These are phyloP conservation scores for Trifolium fragiferum DNA, from an alignment of 306 rosid genomes.

Conservation along the genomic window DNA sequence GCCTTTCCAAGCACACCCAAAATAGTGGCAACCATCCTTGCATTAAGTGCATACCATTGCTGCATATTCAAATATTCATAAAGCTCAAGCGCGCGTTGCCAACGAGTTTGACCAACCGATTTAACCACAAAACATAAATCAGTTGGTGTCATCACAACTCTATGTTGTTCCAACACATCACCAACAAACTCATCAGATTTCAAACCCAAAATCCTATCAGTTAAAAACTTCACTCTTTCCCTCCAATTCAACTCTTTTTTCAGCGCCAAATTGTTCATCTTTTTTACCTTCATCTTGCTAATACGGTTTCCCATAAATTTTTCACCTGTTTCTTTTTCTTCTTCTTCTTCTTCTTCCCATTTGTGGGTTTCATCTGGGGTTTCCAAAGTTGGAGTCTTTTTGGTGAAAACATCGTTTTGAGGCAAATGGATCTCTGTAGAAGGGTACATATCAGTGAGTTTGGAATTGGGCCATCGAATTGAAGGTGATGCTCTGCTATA, in stretches of 20 bases:
- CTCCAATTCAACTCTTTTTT: slow-evolving; percentile 87
- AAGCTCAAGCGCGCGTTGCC: slow-evolving; percentile 93
- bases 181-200: slow-evolving; percentile 79
- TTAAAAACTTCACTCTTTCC: slow-evolving; percentile 76
- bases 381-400: slow-evolving; percentile 41
- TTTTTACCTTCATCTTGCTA: slow-evolving; percentile 65
- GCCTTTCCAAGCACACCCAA: slow-evolving; percentile 87
- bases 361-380: slow-evolving; percentile 37
- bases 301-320: slow-evolving; percentile 55
- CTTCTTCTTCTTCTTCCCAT: background rate
- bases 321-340: slow-evolving; percentile 51
- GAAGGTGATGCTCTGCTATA: slow-evolving; percentile 95
- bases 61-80: slow-evolving; percentile 87
- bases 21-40: slow-evolving; percentile 89
- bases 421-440: slow-evolving; percentile 52
- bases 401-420: slow-evolving; percentile 36
- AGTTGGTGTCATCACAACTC: slow-evolving; percentile 83
- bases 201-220: slow-evolving; percentile 72
- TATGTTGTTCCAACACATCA: slow-evolving; percentile 74
- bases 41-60: slow-evolving; percentile 88
- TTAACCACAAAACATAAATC: slow-evolving; percentile 93
- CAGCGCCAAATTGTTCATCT: slow-evolving; percentile 80
- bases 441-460: slow-evolving; percentile 59
- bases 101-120: slow-evolving; percentile 73
- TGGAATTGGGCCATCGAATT: slow-evolving; percentile 76